These are phyloP conservation scores for Psidium guajava DNA, from an alignment of 345 rosid genomes.

Conservation along the genomic window DNA sequence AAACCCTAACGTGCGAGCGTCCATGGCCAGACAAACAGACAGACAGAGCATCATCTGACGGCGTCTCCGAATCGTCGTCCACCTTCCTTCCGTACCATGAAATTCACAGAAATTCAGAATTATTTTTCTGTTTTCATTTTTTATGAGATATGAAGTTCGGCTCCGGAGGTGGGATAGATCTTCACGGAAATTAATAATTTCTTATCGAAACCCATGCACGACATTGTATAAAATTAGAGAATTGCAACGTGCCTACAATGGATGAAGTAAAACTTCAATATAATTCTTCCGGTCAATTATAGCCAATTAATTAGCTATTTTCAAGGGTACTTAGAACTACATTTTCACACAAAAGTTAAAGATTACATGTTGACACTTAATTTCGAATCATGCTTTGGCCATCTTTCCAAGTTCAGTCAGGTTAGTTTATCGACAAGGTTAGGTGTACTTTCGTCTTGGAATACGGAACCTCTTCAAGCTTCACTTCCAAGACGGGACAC, in stretches of 20 bases:
- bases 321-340: not conserved
- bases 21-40: not conserved
- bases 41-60: not conserved
- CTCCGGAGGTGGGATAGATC: not conserved
- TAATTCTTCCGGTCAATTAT: not conserved
- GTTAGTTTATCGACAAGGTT: too few relatives aligned
- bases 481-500: too few relatives aligned
- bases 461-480: too few relatives aligned
- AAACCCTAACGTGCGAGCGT: not conserved
- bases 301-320: rapidly evolving
- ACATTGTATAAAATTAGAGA: not conserved
- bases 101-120: not conserved
- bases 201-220: not conserved
- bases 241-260: not conserved
- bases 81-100: not conserved
- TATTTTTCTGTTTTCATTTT: not conserved
- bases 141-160: not conserved
- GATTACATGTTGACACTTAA: not conserved
- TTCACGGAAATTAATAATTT: not conserved
- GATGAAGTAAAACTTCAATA: not conserved
- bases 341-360: not conserved
- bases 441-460: too few relatives aligned
- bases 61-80: not conserved
- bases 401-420: too few relatives aligned
- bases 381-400: too few relatives aligned